Conservation (phyloP, 108 stramenopile genomes). For the Fragilaria radians region DNA sequence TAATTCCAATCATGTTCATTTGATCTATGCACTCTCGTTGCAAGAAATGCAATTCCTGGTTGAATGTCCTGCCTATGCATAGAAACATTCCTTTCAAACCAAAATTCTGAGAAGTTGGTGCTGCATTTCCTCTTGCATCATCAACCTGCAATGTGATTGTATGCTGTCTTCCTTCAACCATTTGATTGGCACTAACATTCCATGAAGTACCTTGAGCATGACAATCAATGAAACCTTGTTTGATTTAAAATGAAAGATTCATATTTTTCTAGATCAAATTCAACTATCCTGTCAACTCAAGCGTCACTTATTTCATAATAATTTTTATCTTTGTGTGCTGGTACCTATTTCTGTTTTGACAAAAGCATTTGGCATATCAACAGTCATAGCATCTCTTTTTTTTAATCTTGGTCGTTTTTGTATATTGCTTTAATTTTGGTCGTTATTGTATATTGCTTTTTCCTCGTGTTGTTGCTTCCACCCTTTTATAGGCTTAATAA, state of each 20-base stretch:
- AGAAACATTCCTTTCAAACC: conserved; percentile 1
- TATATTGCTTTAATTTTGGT: conserved; percentile 29
- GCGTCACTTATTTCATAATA: too few relatives aligned
- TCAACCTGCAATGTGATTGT: too few relatives aligned
- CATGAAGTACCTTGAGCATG: too few relatives aligned
- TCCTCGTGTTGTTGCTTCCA: conserved; percentile 19
- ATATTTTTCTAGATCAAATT: too few relatives aligned
- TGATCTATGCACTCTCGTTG: neutral
- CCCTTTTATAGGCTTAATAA: conserved; percentile 15
- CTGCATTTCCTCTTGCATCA: too few relatives aligned
- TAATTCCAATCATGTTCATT: conserved; percentile 3
- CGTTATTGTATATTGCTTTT: conserved; percentile 24
- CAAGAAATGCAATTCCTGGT: neutral
- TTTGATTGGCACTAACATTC: too few relatives aligned
- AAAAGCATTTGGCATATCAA: conserved; percentile 35
- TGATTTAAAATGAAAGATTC: too few relatives aligned
- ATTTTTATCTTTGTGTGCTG: conserved; percentile 12
- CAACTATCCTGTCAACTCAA: too few relatives aligned
- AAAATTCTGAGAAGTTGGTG: conserved; percentile 5
- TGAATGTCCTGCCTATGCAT: conserved; percentile 6
- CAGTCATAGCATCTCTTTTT: conserved; percentile 20
- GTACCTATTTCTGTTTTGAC: too few relatives aligned
- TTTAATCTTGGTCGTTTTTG: conserved; percentile 24
- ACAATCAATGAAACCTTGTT: too few relatives aligned
- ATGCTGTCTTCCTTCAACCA: too few relatives aligned